Evolutionary conservation across 805 yeast species (phyloP).

Genomic region (Metschnikowia lochheadii): DNA sequence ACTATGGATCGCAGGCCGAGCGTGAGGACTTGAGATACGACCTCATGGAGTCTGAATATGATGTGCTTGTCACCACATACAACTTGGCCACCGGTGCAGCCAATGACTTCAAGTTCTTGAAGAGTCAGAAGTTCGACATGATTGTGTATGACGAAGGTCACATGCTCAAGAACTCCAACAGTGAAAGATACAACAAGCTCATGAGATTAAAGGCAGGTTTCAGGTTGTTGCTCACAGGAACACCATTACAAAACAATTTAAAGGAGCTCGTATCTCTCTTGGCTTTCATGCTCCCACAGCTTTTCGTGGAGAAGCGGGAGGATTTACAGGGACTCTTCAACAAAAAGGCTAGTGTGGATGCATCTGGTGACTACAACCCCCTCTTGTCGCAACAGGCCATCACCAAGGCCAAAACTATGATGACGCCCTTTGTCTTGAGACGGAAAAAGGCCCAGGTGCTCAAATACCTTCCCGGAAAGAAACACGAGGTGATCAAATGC

Average conservation of each 20-base stretch:
- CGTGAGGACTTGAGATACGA: conserved; percentile 80
- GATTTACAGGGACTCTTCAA: conserved; percentile 80
- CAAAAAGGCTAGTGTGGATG: conserved; percentile 75
- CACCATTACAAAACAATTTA: conserved; percentile 92
- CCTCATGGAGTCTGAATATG: conserved; percentile 57
- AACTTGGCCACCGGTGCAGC: conserved; percentile 85
- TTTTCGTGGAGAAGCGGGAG: conserved; percentile 77
- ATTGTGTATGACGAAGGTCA: conserved; percentile 98
- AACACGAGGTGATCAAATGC: conserved; percentile 61
- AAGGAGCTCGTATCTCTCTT: conserved; percentile 85
- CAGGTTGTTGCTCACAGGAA: conserved; percentile 86
- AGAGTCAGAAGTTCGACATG: conserved; percentile 71
- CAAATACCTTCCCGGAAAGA: conserved; percentile 79
- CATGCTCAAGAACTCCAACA: conserved; percentile 82
- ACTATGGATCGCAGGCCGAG: conserved; percentile 84
- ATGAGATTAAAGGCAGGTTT: conserved; percentile 84
- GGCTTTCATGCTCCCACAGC: conserved; percentile 82
- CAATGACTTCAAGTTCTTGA: conserved; percentile 74
- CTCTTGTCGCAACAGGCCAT: conserved; percentile 88
- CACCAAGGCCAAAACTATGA: conserved; percentile 91
- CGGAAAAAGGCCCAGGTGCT: conserved; percentile 90
- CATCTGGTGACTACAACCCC: conserved; percentile 57
- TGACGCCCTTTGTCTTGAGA: conserved; percentile 95
- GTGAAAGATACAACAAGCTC: conserved; percentile 82
- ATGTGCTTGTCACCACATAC: conserved; percentile 92